Evolutionary conservation across 2,329 filamentous ascomycete species (phyloP).

Genomic region (Diaporthe sp.): DNA sequence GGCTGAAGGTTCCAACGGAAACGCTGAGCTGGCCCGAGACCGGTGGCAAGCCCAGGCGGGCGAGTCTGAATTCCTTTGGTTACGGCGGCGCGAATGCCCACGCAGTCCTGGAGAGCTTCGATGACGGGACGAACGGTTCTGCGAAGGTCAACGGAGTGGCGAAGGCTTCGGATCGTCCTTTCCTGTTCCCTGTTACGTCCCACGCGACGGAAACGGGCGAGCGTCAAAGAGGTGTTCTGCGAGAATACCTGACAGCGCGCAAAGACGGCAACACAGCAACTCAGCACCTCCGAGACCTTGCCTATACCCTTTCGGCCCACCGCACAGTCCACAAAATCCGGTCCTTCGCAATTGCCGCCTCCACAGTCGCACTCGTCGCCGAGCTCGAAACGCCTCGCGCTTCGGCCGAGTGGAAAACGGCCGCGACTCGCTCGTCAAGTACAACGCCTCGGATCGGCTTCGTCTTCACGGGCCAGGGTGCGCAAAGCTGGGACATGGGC

Average conservation of each 20-base stretch:
- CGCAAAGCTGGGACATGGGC: conserved; percentile 47
- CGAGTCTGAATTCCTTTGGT: conserved; percentile 27
- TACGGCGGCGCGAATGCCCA: conserved; percentile 29
- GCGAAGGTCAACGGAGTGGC: background rate
- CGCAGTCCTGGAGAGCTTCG: conserved; percentile 12
- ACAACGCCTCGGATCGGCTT: conserved; percentile 10
- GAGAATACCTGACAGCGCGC: background rate
- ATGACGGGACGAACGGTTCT: background rate
- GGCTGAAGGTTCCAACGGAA: conserved; percentile 38
- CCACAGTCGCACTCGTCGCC: background rate
- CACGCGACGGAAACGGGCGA: conserved; percentile 7
- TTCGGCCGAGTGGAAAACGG: conserved; percentile 3
- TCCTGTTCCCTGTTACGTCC: background rate
- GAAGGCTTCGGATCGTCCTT: background rate
- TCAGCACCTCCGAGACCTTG: conserved; percentile 36
- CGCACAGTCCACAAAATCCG: conserved; percentile 36
- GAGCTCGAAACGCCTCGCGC: conserved; percentile 2
- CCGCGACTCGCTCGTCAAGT: background rate
- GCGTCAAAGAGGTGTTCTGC: background rate
- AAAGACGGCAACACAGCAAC: background rate
- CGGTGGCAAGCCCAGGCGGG: conserved; percentile 1
- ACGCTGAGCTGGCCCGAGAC: background rate
- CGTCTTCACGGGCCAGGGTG: conserved; percentile 48
- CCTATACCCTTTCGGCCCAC: conserved; percentile 38
- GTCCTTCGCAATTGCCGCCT: conserved; percentile 16